A percentile compares a stretch with the other conserved stretches of the same genome.
Evolutionary conservation across 768 basidiomycete genomes (phyloP).

Genomic region (Lactifluus subvellereus): DNA sequence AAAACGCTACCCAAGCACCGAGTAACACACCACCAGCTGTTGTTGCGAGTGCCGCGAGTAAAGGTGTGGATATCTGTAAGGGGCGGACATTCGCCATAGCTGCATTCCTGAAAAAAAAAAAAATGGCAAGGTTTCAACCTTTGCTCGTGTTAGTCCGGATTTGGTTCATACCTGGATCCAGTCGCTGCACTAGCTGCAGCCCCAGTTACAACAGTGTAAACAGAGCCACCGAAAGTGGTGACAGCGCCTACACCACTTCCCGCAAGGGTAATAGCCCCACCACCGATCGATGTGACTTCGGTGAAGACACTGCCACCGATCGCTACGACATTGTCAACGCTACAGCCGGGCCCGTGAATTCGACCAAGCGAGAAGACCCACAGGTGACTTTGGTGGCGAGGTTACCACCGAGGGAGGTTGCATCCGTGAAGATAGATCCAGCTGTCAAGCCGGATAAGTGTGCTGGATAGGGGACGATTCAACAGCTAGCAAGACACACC

Average conservation of each 20-base stretch:
- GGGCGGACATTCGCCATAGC: conserved; percentile 5
- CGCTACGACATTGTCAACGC: background rate
- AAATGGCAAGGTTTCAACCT: background rate
- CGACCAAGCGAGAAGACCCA: background rate
- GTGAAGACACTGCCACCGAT: conserved; percentile 19
- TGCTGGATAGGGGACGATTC: background rate
- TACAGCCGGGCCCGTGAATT: no score
- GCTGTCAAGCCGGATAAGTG: conserved; percentile 1
- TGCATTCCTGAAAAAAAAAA: background rate
- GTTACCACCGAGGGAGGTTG: background rate
- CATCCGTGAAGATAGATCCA: conserved; percentile 7
- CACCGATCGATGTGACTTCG: conserved; percentile 20
- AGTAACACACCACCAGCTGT: conserved; percentile 16
- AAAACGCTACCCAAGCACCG: conserved; percentile 22
- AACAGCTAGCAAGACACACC: background rate
- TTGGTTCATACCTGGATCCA: background rate
- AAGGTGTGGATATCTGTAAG: background rate
- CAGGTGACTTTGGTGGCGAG: conserved; percentile 19
- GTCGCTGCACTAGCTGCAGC: conserved; percentile 1
- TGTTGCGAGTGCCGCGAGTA: conserved; percentile 17
- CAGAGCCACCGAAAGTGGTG: conserved; percentile 22
- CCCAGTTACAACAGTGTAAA: conserved; percentile 21
- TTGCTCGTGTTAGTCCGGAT: no score
- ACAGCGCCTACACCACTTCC: conserved; percentile 15
- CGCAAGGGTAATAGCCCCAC: conserved; percentile 21